phyloP scores from a whole-genome alignment of 345 rosid genomes.

The Durio zibethinus region DNA sequence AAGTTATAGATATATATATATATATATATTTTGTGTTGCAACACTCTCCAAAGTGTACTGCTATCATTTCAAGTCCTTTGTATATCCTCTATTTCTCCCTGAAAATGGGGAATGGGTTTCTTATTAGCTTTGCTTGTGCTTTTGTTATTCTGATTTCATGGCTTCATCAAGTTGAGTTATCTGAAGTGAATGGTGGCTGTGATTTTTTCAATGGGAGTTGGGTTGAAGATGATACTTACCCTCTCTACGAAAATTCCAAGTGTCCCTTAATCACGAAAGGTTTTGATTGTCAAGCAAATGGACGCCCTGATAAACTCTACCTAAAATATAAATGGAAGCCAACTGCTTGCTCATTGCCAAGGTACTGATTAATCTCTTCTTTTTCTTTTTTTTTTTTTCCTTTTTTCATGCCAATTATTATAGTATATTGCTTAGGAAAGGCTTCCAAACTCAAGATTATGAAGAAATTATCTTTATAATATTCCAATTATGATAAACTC shows the following conservation, averaged over 20 bases:
- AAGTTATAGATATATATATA: background rate
- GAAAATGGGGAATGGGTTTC: constrained; percentile 15
- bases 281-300: constrained; percentile 39
- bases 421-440: background rate
- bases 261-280: constrained; percentile 42
- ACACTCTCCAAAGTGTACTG: background rate
- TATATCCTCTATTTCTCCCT: background rate
- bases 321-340: constrained; percentile 57
- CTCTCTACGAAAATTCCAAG: constrained; percentile 23
- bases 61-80: background rate
- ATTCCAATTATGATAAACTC: no score
- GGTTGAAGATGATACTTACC: constrained; percentile 36
- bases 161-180: background rate
- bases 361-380: constrained; percentile 32
- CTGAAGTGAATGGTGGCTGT: constrained; percentile 11
- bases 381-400: background rate
- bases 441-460: no score
- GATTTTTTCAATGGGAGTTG: constrained; percentile 45
- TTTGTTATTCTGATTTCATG: background rate
- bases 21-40: background rate
- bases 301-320: constrained; percentile 29
- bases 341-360: constrained; percentile 34
- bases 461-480: no score
- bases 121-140: background rate
- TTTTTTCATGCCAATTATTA: background rate